Evolutionary conservation across 2,329 filamentous ascomycete species (phyloP).

Genomic region (Fusarium sp.): DNA sequence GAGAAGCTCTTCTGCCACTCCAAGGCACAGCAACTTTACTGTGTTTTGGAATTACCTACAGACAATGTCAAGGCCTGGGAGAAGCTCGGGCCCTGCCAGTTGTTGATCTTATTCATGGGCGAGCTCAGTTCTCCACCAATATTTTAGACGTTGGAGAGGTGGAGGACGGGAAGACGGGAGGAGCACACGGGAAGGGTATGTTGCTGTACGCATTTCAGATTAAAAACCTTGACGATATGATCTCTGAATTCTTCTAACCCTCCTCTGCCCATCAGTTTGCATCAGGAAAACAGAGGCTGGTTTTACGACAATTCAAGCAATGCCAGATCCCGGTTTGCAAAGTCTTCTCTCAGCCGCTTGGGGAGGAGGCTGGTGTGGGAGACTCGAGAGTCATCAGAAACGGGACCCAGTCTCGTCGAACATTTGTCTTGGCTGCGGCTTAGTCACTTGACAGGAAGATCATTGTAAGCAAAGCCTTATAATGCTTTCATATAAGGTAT

Average conservation of each 20-base stretch:
- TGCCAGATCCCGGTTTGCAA: neutral
- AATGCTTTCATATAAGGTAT: neutral
- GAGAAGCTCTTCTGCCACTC: constrained; percentile 18
- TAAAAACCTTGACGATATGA: neutral
- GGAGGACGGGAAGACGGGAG: constrained; percentile 2
- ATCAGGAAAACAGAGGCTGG: neutral
- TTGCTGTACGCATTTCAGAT: neutral
- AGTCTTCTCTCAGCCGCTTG: neutral
- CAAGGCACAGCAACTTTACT: constrained; percentile 8
- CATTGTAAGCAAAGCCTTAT: neutral
- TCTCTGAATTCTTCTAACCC: neutral
- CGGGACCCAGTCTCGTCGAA: neutral
- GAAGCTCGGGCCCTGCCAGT: constrained; percentile 21
- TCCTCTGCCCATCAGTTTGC: neutral
- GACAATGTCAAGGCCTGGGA: constrained; percentile 5
- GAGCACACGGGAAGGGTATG: neutral
- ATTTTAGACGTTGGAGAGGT: constrained; percentile 26
- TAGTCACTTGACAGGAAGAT: constrained; percentile 6
- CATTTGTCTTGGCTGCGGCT: neutral
- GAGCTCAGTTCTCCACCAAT: constrained; percentile 36
- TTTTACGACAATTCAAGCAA: neutral
- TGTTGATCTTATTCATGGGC: constrained; percentile 28
- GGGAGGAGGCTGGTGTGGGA: constrained; percentile 22
- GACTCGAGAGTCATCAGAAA: neutral
- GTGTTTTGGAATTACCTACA: neutral